Conservation (phyloP, 2,329 filamentous ascomycete species). For the Basipetospora chlamydospora region DNA sequence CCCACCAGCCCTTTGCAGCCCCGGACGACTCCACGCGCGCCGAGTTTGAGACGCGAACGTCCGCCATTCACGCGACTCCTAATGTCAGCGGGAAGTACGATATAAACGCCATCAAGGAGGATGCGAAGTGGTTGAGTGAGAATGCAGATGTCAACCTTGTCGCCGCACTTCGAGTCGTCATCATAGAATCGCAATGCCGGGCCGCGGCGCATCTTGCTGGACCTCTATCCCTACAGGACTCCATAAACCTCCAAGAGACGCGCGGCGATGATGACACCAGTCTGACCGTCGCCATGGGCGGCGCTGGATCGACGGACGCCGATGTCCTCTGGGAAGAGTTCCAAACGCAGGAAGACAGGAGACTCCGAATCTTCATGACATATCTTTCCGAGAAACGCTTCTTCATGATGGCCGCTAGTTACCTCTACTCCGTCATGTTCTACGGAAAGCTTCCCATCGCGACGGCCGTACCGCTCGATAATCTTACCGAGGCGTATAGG, state of each 20-base stretch:
- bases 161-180: conserved; percentile 62
- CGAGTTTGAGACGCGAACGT: conserved; percentile 70
- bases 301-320: conserved; percentile 31
- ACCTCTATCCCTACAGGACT: conserved; percentile 64
- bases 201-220: conserved; percentile 57
- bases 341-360: conserved; percentile 45
- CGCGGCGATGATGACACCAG: conserved; percentile 48
- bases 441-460: conserved; percentile 24
- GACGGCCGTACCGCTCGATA: conserved; percentile 10
- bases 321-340: conserved; percentile 44
- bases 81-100: conserved; percentile 53
- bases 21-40: conserved; percentile 50
- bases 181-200: conserved; percentile 73
- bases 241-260: conserved; percentile 60
- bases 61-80: conserved; percentile 70
- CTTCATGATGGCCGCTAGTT: conserved; percentile 50
- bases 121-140: conserved; percentile 75
- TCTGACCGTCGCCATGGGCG: conserved; percentile 38
- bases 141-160: conserved; percentile 66
- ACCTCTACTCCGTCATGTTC: conserved; percentile 32
- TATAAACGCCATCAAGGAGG: conserved; percentile 66
- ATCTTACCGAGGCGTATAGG: conserved; percentile 17
- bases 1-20: conserved; percentile 52
- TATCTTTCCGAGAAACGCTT: conserved; percentile 60
- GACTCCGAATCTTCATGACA: conserved; percentile 51